A percentile compares a stretch with the other conserved stretches of the same genome.
phyloP scores from a whole-genome alignment of 2,329 filamentous ascomycete species.

The Trichoderma polysporum region DNA sequence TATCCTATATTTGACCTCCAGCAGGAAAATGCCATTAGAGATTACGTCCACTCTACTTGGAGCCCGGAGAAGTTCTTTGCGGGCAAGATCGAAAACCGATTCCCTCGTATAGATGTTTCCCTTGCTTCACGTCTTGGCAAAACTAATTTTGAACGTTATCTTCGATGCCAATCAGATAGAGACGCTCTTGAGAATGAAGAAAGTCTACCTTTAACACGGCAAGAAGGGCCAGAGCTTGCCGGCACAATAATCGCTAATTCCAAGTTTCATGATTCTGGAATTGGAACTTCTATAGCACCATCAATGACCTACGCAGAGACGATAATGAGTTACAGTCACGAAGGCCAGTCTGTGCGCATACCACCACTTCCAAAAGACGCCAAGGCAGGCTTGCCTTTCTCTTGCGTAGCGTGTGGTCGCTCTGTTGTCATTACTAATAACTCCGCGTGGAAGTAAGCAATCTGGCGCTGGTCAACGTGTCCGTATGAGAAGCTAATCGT shows the following conservation, averaged over 20 bases:
- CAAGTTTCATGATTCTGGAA: not conserved
- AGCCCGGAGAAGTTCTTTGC: not conserved
- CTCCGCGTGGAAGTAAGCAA: not conserved
- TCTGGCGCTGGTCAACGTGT: too few relatives aligned
- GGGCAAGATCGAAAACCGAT: not conserved
- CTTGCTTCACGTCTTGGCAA: not conserved
- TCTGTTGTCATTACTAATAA: not conserved
- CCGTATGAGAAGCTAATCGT: not conserved
- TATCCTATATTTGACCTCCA: not conserved
- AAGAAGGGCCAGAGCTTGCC: not conserved
- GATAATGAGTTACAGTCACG: not conserved
- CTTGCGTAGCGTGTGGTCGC: not conserved
- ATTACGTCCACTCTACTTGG: not conserved
- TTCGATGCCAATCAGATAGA: not conserved
- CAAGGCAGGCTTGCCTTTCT: not conserved
- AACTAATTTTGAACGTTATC: not conserved
- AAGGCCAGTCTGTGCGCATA: not conserved
- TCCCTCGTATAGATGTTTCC: not conserved
- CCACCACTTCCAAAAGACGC: not conserved
- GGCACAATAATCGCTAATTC: not conserved
- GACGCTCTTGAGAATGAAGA: not conserved
- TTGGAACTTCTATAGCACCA: not conserved
- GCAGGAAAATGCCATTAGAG: not conserved
- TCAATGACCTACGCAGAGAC: not conserved
- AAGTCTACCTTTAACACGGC: rapidly evolving